phyloP scores from a whole-genome alignment of 2,329 filamentous ascomycete genomes.

The Claviceps maximensis region DNA sequence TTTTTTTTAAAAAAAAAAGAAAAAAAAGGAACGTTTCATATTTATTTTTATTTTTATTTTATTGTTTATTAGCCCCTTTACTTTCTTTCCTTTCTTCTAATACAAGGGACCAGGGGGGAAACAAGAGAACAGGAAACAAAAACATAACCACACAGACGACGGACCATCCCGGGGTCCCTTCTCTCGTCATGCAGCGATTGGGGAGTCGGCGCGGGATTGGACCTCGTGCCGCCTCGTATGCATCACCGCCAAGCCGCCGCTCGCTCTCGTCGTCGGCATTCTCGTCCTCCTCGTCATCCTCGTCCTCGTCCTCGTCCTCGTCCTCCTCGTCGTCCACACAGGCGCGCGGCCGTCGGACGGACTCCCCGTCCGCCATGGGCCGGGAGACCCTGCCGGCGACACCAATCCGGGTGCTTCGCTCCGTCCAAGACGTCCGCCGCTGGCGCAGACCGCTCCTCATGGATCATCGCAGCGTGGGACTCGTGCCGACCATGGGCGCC shows the following conservation, averaged over 20 bases:
- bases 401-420: slow-evolving; percentile 59
- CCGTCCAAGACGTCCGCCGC: slow-evolving; percentile 56
- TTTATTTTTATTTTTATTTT: too few species aligned
- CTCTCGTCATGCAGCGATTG: not conserved
- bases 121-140: too few species aligned
- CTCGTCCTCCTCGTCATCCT: not conserved
- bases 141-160: too few species aligned
- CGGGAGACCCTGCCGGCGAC: slow-evolving; percentile 39
- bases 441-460: slow-evolving; percentile 55
- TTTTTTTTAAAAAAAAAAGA: too few species aligned
- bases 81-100: too few species aligned
- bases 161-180: not conserved
- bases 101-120: too few species aligned
- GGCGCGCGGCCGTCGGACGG: slow-evolving; percentile 10
- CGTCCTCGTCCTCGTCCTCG: slow-evolving; percentile 4
- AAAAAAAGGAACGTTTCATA: too few species aligned
- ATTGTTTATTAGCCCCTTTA: too few species aligned
- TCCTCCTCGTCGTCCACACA: not conserved
- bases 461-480: slow-evolving; percentile 59
- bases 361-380: not conserved
- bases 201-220: not conserved
- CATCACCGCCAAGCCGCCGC: slow-evolving; percentile 6
- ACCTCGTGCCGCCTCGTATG: not conserved
- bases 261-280: slow-evolving; percentile 4
- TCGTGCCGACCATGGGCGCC: slow-evolving; percentile 96